These are phyloP conservation scores for Chrysanthemum lavandulifolium DNA, from an alignment of 129 eudicot species.

Conservation along the genomic window DNA sequence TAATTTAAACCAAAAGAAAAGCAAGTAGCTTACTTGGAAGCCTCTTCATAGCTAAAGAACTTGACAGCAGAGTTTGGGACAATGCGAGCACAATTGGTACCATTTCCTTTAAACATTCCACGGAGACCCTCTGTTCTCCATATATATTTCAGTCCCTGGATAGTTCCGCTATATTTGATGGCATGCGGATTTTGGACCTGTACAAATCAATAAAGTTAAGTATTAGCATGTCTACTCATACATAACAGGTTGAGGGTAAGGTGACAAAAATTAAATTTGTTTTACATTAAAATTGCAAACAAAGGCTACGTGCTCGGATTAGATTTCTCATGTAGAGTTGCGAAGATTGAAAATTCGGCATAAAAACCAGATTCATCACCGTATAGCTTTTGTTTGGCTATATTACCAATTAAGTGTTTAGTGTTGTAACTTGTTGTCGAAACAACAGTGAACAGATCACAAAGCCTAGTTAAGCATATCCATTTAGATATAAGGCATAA, in stretches of 20 bases:
- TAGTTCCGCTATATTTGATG: constrained; percentile 84
- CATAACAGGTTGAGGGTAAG: background rate
- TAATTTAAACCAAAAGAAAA: background rate
- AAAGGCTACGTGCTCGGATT: too few species aligned
- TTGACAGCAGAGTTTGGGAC: constrained; percentile 97
- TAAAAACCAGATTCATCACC: too few species aligned
- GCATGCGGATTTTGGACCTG: constrained; percentile 97
- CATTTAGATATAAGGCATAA: background rate
- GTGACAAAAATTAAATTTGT: constrained; percentile 8
- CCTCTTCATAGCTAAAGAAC: constrained; percentile 98
- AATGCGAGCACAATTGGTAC: constrained; percentile 97
- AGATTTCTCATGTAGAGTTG: too few species aligned
- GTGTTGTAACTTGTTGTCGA: background rate
- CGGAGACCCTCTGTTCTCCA: constrained; percentile 95
- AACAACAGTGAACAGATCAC: background rate
- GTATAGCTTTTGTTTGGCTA: too few species aligned
- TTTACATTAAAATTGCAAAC: background rate
- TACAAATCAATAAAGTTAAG: background rate
- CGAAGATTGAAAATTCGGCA: too few species aligned
- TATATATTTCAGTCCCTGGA: constrained; percentile 92
- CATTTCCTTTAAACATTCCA: constrained; percentile 98
- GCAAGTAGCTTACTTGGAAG: constrained; percentile 64
- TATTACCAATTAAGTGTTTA: background rate
- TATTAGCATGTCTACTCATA: background rate
- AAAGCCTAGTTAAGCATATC: background rate